Evolutionary conservation across 169 alveolate genomes (phyloP).

Genomic region (Plasmodium ovale): DNA sequence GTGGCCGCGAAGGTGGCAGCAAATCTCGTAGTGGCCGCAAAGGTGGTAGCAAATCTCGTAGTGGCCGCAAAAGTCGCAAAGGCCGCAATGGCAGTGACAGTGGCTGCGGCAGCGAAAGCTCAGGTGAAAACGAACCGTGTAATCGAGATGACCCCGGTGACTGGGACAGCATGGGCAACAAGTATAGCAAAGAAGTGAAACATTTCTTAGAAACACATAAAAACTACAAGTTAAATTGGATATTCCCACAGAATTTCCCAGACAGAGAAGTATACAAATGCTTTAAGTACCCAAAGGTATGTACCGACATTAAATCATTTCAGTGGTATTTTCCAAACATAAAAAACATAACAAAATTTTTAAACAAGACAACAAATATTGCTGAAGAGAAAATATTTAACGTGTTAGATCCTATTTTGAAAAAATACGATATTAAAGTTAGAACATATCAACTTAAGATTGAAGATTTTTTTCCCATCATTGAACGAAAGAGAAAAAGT

Average conservation of each 20-base stretch:
- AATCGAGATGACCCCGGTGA: no score
- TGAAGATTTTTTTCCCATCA: slow-evolving; percentile 62
- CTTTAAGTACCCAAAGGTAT: slow-evolving; percentile 79
- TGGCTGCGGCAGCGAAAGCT: no score
- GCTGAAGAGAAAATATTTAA: slow-evolving; percentile 52
- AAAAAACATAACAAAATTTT: slow-evolving; percentile 7
- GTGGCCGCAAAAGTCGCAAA: no score
- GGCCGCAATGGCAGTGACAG: no score
- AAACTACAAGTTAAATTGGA: slow-evolving; percentile 84
- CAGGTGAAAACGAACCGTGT: no score
- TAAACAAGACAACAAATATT: slow-evolving; percentile 42
- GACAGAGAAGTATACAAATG: slow-evolving; percentile 85
- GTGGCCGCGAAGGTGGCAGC: no score
- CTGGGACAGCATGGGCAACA: slow-evolving; percentile 71
- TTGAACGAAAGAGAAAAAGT: slow-evolving; percentile 48
- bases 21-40: no score
- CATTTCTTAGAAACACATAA: slow-evolving; percentile 80
- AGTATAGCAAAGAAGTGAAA: slow-evolving; percentile 73
- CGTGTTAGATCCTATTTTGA: slow-evolving; percentile 48
- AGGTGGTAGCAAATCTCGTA: no score
- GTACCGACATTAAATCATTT: slow-evolving; percentile 49
- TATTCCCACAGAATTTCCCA: slow-evolving; percentile 83
- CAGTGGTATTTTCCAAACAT: slow-evolving; percentile 63
- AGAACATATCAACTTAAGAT: slow-evolving; percentile 53
- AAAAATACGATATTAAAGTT: slow-evolving; percentile 38